Percentiles rank a stretch among this genome's conserved stretches.
phyloP scores from a whole-genome alignment of 208 protist species.

The Leishmania aethiopica region DNA sequence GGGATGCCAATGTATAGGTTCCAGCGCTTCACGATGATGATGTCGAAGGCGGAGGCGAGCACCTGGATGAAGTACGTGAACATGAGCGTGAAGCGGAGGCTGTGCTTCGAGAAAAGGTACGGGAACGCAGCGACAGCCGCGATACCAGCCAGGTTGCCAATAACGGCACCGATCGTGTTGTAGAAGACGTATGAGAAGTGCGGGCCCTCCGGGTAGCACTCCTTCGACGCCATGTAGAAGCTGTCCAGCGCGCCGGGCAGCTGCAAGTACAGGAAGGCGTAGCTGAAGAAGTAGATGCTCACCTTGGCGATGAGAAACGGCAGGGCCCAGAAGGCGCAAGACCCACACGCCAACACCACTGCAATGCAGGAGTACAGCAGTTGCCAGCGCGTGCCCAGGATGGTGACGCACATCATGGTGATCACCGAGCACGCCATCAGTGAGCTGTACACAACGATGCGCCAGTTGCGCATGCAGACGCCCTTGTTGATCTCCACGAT shows the following conservation, averaged over 20 bases:
- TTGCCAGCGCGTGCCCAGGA: conserved; percentile 39
- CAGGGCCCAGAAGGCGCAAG: conserved; percentile 62
- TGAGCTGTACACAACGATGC: conserved; percentile 52
- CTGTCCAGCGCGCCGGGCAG: conserved; percentile 64
- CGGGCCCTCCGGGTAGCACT: conserved; percentile 58
- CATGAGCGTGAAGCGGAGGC: conserved; percentile 71
- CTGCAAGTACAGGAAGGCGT: conserved; percentile 59
- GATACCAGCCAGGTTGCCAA: conserved; percentile 63
- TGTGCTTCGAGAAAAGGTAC: conserved; percentile 65
- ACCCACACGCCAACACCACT: conserved; percentile 42
- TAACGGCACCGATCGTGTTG: conserved; percentile 51
- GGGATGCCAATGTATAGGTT: conserved; percentile 59
- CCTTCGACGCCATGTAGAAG: conserved; percentile 50
- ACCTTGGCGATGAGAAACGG: conserved; percentile 68
- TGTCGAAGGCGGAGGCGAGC: conserved; percentile 63
- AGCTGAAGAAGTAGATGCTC: conserved; percentile 63
- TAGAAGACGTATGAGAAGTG: conserved; percentile 78
- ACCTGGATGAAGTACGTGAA: conserved; percentile 65
- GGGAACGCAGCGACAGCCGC: conserved; percentile 60
- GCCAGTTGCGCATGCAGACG: conserved; percentile 50
- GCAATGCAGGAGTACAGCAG: conserved; percentile 38
- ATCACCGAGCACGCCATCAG: conserved; percentile 53
- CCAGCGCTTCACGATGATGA: conserved; percentile 82
- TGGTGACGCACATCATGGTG: conserved; percentile 44
- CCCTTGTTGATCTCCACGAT: conserved; percentile 71